Conservation (phyloP, 768 basidiomycete species). For the Sutorius australiensis region DNA sequence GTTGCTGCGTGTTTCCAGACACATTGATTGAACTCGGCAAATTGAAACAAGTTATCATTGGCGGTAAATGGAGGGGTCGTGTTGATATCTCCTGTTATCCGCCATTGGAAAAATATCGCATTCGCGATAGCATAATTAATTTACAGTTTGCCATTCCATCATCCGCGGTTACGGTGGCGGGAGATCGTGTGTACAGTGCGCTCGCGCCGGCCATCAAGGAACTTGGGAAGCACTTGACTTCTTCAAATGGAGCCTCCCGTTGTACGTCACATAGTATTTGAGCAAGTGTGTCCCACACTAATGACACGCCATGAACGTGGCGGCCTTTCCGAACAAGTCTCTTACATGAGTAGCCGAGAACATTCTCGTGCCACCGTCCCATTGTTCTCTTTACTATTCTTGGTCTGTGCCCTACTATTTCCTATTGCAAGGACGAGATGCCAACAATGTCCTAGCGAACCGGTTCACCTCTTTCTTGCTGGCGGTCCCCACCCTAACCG, state of each 20-base stretch:
- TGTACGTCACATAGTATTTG: slow-evolving; percentile 10
- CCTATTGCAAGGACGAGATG: background rate
- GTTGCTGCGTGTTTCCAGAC: background rate
- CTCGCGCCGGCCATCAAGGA: background rate
- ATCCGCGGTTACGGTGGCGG: background rate
- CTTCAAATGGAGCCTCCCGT: slow-evolving; percentile 4
- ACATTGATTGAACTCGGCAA: background rate
- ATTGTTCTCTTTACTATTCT: background rate
- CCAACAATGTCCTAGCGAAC: slow-evolving; percentile 1
- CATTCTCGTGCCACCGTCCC: background rate
- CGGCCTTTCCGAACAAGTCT: background rate
- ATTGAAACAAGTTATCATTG: background rate
- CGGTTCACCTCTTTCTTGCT: slow-evolving; percentile 1
- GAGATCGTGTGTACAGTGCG: background rate
- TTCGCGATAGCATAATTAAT: background rate
- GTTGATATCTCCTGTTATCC: background rate
- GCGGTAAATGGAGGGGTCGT: background rate
- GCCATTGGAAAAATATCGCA: background rate
- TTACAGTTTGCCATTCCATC: background rate
- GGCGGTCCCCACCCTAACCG: background rate
- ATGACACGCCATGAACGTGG: background rate
- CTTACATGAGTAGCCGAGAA: background rate
- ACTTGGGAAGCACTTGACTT: background rate
- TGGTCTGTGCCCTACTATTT: background rate
- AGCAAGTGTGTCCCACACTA: slow-evolving; percentile 2